Evolutionary conservation across 1,284 basidiomycete species (phyloP).

Genomic region (Malassezia yamatoensis): DNA sequence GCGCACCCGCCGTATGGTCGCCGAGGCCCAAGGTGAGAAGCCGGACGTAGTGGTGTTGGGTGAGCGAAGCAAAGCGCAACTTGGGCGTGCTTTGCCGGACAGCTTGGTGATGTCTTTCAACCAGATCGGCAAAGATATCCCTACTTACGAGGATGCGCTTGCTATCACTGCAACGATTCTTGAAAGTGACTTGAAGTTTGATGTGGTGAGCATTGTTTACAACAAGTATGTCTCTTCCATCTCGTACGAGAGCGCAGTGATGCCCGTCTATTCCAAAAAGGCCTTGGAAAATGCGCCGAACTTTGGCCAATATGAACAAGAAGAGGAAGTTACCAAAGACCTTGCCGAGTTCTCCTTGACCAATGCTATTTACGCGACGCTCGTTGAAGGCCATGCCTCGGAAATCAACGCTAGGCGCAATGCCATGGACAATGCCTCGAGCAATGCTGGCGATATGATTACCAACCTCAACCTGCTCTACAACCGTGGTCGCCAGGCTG

Average conservation of each 20-base stretch:
- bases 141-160: conserved; percentile 90
- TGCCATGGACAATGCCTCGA: conserved; percentile 99
- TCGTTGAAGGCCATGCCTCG: conserved; percentile 90
- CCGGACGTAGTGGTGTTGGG: conserved; percentile 59
- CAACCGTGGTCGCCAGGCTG: conserved; percentile 97
- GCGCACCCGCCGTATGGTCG: conserved; percentile 59
- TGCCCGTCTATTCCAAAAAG: conserved; percentile 56
- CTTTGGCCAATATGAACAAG: conserved; percentile 46
- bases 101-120: conserved; percentile 83
- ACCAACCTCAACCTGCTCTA: conserved; percentile 50
- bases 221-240: conserved; percentile 92
- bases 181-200: conserved; percentile 74
- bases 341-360: conserved; percentile 90
- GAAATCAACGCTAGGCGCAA: conserved; percentile 74
- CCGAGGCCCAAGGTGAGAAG: conserved; percentile 51
- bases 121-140: conserved; percentile 92
- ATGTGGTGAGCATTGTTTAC: conserved; percentile 75
- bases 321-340: conserved; percentile 73
- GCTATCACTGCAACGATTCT: conserved; percentile 86
- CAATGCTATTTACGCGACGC: conserved; percentile 87
- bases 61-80: conserved; percentile 94
- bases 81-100: conserved; percentile 59
- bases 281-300: conserved; percentile 54
- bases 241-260: conserved; percentile 70
- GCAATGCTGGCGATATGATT: conserved; percentile 64